Evolutionary conservation across 495 filamentous ascomycete genomes (phyloP).

Genomic region (Aspergillus sclerotioniger): DNA sequence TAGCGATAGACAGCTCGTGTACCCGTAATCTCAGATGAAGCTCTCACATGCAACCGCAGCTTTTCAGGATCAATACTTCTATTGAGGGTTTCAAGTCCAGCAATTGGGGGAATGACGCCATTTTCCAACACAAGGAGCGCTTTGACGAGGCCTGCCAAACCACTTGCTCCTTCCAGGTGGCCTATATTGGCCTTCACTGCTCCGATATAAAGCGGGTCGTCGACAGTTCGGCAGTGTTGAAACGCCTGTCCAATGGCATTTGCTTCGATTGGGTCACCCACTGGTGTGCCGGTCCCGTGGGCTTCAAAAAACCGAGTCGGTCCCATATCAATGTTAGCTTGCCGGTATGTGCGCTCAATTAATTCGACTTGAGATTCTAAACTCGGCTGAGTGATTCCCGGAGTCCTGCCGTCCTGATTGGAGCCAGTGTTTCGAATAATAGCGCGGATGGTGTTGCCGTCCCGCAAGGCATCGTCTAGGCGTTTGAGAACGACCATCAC

Average conservation of each 20-base stretch:
- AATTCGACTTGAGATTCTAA: slow-evolving; percentile 23
- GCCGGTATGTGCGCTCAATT: slow-evolving; percentile 22
- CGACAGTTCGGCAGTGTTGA: not conserved
- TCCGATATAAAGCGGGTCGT: not conserved
- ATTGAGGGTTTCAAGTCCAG: not conserved
- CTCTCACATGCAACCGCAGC: not conserved
- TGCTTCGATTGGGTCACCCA: slow-evolving; percentile 15
- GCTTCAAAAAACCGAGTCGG: slow-evolving; percentile 26
- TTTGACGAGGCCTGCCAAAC: not conserved
- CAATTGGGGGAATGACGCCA: not conserved
- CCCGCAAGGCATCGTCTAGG: slow-evolving; percentile 22
- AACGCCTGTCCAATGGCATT: slow-evolving; percentile 9
- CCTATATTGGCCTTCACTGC: not conserved
- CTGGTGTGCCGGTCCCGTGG: slow-evolving; percentile 43
- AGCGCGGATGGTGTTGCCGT: slow-evolving; percentile 31
- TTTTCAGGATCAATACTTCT: not conserved
- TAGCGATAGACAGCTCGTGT: no score
- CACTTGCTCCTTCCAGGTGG: not conserved
- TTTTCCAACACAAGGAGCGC: not conserved
- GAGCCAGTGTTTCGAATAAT: slow-evolving; percentile 39
- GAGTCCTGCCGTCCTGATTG: slow-evolving; percentile 43
- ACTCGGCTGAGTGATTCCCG: slow-evolving; percentile 19
- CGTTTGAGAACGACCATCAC: slow-evolving; percentile 31
- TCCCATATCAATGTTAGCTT: slow-evolving; percentile 22
- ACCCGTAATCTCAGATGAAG: no score